Conservation (phyloP, 768 basidiomycete species). For the Jaapia argillacea region DNA sequence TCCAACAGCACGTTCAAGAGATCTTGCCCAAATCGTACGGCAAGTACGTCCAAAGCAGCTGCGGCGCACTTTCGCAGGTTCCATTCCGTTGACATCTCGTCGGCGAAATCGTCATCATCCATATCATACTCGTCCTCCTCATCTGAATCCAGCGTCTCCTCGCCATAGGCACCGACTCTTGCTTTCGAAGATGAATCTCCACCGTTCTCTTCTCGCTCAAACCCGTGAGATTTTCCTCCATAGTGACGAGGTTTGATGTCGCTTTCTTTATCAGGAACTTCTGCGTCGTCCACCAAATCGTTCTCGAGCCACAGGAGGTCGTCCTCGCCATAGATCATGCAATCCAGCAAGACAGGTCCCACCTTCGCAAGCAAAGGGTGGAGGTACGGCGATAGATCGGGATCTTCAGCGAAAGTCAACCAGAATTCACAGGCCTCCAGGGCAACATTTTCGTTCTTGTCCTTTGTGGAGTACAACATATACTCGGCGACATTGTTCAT, state of each 20-base stretch:
- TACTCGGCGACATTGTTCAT: slow-evolving; percentile 94
- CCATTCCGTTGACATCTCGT: slow-evolving; percentile 97
- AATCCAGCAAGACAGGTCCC: slow-evolving; percentile 89
- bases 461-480: slow-evolving; percentile 97
- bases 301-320: slow-evolving; percentile 93
- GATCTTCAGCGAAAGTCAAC: slow-evolving; percentile 97
- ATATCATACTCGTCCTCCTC: slow-evolving; percentile 84
- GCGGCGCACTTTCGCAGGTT: slow-evolving; percentile 97
- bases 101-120: slow-evolving; percentile 88
- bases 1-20: slow-evolving; percentile 82
- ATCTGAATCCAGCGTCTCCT: slow-evolving; percentile 75
- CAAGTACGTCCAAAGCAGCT: slow-evolving; percentile 93
- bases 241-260: slow-evolving; percentile 98
- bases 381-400: slow-evolving; percentile 74
- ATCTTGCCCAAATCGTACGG: slow-evolving; percentile 87
- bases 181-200: slow-evolving; percentile 23
- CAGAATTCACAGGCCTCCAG: slow-evolving; percentile 99
- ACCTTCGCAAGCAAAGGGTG: slow-evolving; percentile 86
- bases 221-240: slow-evolving; percentile 73
- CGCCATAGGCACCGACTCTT: slow-evolving; percentile 56
- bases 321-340: slow-evolving; percentile 95
- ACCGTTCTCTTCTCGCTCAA: slow-evolving; percentile 58
- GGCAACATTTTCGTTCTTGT: slow-evolving; percentile 93
- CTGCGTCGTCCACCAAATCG: slow-evolving; percentile 77
- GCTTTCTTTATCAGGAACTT: slow-evolving; percentile 84